Percentiles rank a stretch among this genome's conserved stretches.
Conservation (phyloP, 139 green algal genomes). For the Deuterostichococcus epilithicus region DNA sequence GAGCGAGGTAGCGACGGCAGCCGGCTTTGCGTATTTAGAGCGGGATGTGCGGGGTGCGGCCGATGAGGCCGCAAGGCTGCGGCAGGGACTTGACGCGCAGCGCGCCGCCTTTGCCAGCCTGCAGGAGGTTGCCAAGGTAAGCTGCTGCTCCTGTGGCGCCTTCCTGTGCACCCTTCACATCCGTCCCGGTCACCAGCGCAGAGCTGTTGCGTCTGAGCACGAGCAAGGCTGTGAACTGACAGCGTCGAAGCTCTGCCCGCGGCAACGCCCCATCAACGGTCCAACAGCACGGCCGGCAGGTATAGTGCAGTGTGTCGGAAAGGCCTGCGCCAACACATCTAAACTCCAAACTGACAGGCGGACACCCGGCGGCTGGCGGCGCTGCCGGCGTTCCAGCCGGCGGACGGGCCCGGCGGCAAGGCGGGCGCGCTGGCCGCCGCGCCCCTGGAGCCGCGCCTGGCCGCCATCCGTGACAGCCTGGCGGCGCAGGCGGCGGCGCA, state of each 20-base stretch:
- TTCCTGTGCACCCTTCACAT: not conserved
- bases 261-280: no score
- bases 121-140: not conserved
- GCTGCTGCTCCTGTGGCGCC: not conserved
- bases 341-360: conserved; percentile 4
- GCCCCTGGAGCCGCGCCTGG: conserved; percentile 21
- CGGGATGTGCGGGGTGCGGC: not conserved
- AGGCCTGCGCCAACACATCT: not conserved
- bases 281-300: no score
- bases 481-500: conserved; percentile 17
- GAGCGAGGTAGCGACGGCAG: not conserved
- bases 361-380: conserved; percentile 20
- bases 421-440: conserved; percentile 8
- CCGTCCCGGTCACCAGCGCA: no score
- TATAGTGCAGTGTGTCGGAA: no score
- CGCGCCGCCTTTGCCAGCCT: conserved; percentile 6
- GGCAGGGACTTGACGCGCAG: not conserved
- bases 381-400: conserved; percentile 26
- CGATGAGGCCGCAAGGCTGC: not conserved
- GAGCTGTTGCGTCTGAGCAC: no score
- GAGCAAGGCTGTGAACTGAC: no score
- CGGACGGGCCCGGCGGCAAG: not conserved
- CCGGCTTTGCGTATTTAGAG: not conserved
- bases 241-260: no score
- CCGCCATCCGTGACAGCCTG: conserved; percentile 6